A percentile compares a stretch with the other conserved stretches of the same genome.
phyloP scores from a whole-genome alignment of 2,329 filamentous ascomycete genomes.

The Xylaria sp. region DNA sequence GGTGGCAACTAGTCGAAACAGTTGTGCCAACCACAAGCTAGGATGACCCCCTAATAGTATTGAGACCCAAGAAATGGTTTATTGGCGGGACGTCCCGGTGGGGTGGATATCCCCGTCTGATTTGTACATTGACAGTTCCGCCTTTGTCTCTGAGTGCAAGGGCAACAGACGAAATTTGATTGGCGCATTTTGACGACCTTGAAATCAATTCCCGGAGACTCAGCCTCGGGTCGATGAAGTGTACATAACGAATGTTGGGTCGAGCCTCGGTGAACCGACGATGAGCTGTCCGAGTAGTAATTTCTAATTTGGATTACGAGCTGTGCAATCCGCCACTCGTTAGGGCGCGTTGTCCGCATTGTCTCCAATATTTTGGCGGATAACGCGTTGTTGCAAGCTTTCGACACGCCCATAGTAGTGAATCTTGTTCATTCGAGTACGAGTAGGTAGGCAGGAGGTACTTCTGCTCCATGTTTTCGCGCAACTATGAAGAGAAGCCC shows the following conservation, averaged over 20 bases:
- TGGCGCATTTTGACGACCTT: background rate
- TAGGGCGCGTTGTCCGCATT: background rate
- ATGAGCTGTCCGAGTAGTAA: background rate
- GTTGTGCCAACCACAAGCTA: slow-evolving; percentile 11
- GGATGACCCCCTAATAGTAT: slow-evolving; percentile 9
- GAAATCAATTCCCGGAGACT: background rate
- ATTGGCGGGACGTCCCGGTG: slow-evolving; percentile 23
- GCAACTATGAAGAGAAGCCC: background rate
- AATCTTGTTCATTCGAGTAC: background rate
- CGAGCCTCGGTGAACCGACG: background rate
- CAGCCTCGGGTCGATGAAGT: background rate
- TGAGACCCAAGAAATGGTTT: slow-evolving; percentile 16
- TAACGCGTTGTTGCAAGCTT: slow-evolving; percentile 1
- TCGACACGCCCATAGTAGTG: background rate
- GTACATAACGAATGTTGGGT: background rate
- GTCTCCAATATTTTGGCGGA: background rate
- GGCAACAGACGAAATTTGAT: background rate
- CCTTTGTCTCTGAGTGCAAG: background rate
- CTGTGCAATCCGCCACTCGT: background rate
- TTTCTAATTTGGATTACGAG: background rate
- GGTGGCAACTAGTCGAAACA: slow-evolving; percentile 9
- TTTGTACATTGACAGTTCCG: slow-evolving; percentile 10
- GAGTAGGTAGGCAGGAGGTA: no score
- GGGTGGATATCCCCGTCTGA: slow-evolving; percentile 19
- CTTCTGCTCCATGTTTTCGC: no score